Percentiles rank a stretch among this genome's conserved stretches.
Evolutionary conservation across 495 filamentous ascomycete species (phyloP).

Genomic region (Bathelium albidoporum): DNA sequence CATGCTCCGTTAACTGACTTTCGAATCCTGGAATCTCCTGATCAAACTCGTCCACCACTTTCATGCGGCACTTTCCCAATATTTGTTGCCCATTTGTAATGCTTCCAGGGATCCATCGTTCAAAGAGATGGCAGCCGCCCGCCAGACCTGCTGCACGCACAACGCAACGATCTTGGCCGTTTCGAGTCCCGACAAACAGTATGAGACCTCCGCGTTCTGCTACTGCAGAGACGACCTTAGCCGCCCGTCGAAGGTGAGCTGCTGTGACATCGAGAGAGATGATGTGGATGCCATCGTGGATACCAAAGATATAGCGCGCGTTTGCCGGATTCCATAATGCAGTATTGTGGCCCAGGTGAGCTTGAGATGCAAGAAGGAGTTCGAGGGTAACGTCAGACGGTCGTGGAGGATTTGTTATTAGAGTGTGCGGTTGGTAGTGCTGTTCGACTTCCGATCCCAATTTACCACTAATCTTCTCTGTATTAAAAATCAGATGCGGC

Average conservation of each 20-base stretch:
- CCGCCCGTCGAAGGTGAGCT: constrained; percentile 78
- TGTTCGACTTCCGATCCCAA: not conserved
- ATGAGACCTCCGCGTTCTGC: constrained; percentile 73
- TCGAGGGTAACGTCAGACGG: constrained; percentile 79
- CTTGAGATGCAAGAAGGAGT: constrained; percentile 80
- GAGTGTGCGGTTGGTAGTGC: constrained; percentile 56
- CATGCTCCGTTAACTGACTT: constrained; percentile 47
- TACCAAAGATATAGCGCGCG: constrained; percentile 87
- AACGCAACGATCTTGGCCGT: constrained; percentile 65
- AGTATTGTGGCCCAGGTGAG: constrained; percentile 84
- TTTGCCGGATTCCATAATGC: constrained; percentile 94
- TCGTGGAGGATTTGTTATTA: constrained; percentile 60
- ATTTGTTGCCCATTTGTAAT: constrained; percentile 93
- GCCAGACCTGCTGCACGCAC: constrained; percentile 72
- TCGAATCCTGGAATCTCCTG: constrained; percentile 54
- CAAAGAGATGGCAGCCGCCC: constrained; percentile 77
- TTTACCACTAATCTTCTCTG: not conserved
- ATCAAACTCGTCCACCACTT: constrained; percentile 64
- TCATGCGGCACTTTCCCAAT: constrained; percentile 51
- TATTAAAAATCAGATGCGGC: not conserved
- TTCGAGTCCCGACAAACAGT: constrained; percentile 80
- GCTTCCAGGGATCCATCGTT: constrained; percentile 82
- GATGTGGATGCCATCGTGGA: constrained; percentile 76
- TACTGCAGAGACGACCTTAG: constrained; percentile 79
- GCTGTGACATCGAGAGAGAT: constrained; percentile 82